Evolutionary conservation across 129 eudicot species (phyloP).

Genomic region (Centaurea solstitialis): DNA sequence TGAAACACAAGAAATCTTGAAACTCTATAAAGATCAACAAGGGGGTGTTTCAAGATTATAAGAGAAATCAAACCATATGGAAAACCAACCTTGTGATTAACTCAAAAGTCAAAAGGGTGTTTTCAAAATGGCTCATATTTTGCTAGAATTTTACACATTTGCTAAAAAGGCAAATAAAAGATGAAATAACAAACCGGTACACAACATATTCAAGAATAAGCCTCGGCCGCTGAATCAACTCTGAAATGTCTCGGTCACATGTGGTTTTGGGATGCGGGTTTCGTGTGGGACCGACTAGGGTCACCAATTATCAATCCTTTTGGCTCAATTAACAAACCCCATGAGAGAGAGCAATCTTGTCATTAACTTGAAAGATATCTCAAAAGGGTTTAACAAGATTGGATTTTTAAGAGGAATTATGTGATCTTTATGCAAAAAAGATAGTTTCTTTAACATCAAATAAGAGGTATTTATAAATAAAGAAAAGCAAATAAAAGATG

Average conservation of each 20-base stretch:
- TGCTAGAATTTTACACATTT: neutral
- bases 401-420: neutral
- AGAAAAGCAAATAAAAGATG: neutral
- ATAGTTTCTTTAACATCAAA: neutral
- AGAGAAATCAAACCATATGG: neutral
- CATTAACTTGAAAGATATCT: slow-evolving; percentile 20
- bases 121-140: neutral
- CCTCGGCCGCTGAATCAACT: too few relatives aligned
- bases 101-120: slow-evolving; percentile 24
- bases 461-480: neutral
- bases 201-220: too few relatives aligned
- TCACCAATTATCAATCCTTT: too few relatives aligned
- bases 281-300: too few relatives aligned
- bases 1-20: neutral
- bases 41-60: slow-evolving; percentile 10
- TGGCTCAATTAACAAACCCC: neutral
- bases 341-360: slow-evolving; percentile 28
- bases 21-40: neutral
- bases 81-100: slow-evolving; percentile 11
- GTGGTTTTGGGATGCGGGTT: too few relatives aligned
- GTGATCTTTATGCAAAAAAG: neutral
- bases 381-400: neutral
- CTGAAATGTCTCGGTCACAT: too few relatives aligned
- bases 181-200: neutral
- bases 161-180: neutral